Conservation (phyloP, 2,329 filamentous ascomycete genomes). For the Penicillium sp. region DNA sequence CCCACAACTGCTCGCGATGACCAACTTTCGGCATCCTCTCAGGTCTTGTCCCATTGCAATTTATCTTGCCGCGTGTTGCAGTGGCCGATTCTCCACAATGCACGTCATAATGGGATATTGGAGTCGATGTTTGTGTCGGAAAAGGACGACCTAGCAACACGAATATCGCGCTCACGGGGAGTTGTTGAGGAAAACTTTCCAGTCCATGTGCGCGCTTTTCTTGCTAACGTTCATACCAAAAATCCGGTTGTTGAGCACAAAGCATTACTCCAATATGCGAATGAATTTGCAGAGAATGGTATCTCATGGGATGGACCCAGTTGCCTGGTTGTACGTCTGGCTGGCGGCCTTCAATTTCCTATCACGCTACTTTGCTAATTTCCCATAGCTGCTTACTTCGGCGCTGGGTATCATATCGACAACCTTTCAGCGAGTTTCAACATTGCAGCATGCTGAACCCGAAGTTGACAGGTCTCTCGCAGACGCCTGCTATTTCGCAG, state of each 20-base stretch:
- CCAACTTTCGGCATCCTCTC: neutral
- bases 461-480: neutral
- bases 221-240: neutral
- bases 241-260: neutral
- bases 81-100: neutral
- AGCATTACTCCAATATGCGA: neutral
- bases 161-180: neutral
- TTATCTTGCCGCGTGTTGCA: neutral
- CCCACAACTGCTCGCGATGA: neutral
- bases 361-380: neutral
- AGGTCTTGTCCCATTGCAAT: neutral
- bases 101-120: neutral
- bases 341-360: neutral
- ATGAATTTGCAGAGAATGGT: neutral
- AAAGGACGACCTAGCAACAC: neutral
- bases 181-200: neutral
- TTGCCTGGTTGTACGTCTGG: neutral
- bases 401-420: neutral
- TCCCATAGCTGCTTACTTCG: neutral
- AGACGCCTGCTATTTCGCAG: neutral
- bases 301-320: neutral
- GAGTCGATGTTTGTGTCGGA: neutral
- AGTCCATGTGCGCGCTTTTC: neutral
- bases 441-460: neutral
- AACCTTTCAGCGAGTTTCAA: neutral